Conservation (phyloP, 306 rosid genomes). For the Senna siamea region DNA sequence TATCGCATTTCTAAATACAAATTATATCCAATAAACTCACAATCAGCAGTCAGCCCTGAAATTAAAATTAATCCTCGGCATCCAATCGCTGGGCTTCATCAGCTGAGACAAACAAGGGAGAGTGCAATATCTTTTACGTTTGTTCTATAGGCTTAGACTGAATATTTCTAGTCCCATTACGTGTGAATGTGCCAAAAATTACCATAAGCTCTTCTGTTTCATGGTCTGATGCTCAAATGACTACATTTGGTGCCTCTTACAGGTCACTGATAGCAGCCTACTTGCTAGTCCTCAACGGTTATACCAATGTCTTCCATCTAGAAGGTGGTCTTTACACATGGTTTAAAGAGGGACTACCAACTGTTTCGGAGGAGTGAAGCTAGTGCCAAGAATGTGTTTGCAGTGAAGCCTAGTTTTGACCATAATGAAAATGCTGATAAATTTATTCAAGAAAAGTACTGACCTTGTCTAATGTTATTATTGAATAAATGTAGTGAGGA, state of each 20-base stretch:
- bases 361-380: slow-evolving; percentile 61
- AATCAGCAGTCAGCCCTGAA: not conserved
- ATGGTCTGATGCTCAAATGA: slow-evolving; percentile 8
- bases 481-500: slow-evolving; percentile 36
- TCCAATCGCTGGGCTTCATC: not conserved
- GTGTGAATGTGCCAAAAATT: not conserved
- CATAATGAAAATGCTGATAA: slow-evolving; percentile 44
- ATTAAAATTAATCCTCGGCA: not conserved
- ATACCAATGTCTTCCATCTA: slow-evolving; percentile 80
- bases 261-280: slow-evolving; percentile 99
- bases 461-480: slow-evolving; percentile 35
- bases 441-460: slow-evolving; percentile 33
- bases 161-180: not conserved
- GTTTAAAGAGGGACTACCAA: slow-evolving; percentile 79
- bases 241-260: slow-evolving; percentile 33
- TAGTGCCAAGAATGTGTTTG: slow-evolving; percentile 21
- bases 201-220: not conserved
- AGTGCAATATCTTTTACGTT: slow-evolving; percentile 6
- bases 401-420: slow-evolving; percentile 51
- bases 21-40: not conserved
- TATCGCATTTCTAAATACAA: not conserved
- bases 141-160: not conserved
- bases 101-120: not conserved
- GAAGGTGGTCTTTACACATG: slow-evolving; percentile 92
- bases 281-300: slow-evolving; percentile 89